A percentile compares a stretch with the other conserved stretches of the same genome.
phyloP scores from a whole-genome alignment of 139 green algal genomes.

The Chlamydomonas sp. region DNA sequence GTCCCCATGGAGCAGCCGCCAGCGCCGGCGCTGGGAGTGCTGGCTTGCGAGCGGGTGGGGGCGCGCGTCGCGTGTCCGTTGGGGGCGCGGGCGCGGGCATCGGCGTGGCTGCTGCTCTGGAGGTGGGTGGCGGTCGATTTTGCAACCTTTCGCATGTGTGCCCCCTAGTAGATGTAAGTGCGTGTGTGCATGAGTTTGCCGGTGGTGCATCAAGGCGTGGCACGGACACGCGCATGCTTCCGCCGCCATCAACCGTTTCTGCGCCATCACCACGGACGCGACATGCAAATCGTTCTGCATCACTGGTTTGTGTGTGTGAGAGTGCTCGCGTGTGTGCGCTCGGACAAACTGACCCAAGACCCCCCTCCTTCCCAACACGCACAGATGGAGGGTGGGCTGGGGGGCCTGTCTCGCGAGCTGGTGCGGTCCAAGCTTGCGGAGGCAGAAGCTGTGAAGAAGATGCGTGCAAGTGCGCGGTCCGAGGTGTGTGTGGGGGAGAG shows the following conservation, averaged over 20 bases:
- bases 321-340: too few species aligned
- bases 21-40: not conserved
- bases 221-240: too few species aligned
- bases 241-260: too few species aligned
- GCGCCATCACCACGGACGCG: too few species aligned
- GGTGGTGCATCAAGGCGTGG: too few species aligned
- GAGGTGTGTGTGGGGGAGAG: too few species aligned
- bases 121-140: not conserved
- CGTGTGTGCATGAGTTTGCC: too few species aligned
- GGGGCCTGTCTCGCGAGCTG: conserved; percentile 44
- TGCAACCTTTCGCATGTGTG: too few species aligned
- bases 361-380: not conserved
- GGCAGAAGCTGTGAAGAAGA: conserved; percentile 48
- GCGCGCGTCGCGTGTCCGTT: not conserved
- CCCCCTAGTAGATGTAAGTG: too few species aligned
- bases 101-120: not conserved
- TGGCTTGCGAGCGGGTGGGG: not conserved
- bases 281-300: too few species aligned
- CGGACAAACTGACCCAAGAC: too few species aligned
- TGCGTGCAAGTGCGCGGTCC: conserved; percentile 26
- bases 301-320: too few species aligned
- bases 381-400: not conserved
- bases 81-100: not conserved
- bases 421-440: conserved; percentile 51
- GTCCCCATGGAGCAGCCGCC: not conserved